These are phyloP conservation scores for Mycena filopes DNA, from an alignment of 768 basidiomycete genomes.

Conservation along the genomic window DNA sequence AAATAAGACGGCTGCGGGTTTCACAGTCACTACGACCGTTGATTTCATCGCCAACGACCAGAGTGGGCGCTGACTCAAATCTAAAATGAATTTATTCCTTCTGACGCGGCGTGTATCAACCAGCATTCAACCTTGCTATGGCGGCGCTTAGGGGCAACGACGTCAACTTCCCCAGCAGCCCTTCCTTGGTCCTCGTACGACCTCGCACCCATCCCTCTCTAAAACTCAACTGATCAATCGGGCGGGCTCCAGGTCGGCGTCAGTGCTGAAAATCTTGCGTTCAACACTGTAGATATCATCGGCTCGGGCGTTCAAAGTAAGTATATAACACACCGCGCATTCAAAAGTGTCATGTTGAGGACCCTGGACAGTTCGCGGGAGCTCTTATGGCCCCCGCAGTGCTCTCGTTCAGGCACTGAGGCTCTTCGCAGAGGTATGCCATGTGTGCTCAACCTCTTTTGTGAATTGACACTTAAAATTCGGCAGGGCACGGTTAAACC, in stretches of 20 bases:
- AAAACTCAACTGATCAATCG: too few species aligned
- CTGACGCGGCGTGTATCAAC: background rate
- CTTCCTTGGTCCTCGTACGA: too few species aligned
- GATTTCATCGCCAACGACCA: conserved; percentile 34
- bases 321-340: too few species aligned
- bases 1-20: background rate
- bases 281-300: background rate
- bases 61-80: conserved; percentile 23
- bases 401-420: background rate
- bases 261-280: too few species aligned
- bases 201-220: too few species aligned
- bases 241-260: too few species aligned
- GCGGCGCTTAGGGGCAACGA: conserved; percentile 19
- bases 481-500: background rate
- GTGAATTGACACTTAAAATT: too few species aligned
- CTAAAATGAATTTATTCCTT: background rate
- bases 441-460: background rate
- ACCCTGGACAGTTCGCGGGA: background rate
- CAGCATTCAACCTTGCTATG: conserved; percentile 20
- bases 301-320: background rate
- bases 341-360: background rate
- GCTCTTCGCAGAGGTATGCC: background rate
- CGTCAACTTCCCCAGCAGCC: conserved; percentile 6
- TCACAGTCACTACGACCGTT: conserved; percentile 34
- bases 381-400: background rate